Percentiles rank a stretch among this genome's conserved stretches.
phyloP scores from a whole-genome alignment of 179 eudicot genomes.

The Corrigiola litoralis region DNA sequence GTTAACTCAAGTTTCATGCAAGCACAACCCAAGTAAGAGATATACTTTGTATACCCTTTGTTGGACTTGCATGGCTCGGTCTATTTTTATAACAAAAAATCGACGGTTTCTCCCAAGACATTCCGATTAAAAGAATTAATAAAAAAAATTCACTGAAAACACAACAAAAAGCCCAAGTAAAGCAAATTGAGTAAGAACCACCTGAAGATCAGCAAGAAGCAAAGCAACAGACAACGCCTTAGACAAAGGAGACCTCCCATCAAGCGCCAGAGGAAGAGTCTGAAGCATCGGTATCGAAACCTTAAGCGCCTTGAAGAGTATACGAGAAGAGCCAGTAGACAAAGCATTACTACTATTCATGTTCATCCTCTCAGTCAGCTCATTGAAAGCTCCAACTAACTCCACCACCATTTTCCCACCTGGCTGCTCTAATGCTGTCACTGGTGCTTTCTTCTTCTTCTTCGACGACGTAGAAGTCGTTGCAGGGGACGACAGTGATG shows the following conservation, averaged over 20 bases:
- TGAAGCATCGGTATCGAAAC: conserved; percentile 65
- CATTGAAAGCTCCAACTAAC: conserved; percentile 76
- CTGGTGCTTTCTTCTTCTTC: neutral
- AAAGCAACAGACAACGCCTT: conserved; percentile 67
- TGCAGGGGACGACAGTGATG: neutral
- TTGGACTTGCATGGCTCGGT: no score
- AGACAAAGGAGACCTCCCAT: conserved; percentile 66
- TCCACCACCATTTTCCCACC: conserved; percentile 97
- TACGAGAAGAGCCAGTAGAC: conserved; percentile 51
- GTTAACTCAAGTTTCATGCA: no score
- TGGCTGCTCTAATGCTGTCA: conserved; percentile 50
- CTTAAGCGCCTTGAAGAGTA: conserved; percentile 73
- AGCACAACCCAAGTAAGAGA: no score
- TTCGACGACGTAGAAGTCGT: conserved; percentile 2
- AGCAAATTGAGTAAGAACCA: conserved; percentile 1
- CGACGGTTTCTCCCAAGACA: no score
- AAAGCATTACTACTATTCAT: conserved; percentile 12
- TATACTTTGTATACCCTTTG: no score
- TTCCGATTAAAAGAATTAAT: neutral
- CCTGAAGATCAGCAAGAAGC: conserved; percentile 94
- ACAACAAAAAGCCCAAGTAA: neutral
- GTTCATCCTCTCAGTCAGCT: conserved; percentile 67
- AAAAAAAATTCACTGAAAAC: neutral
- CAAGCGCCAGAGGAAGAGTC: conserved; percentile 45
- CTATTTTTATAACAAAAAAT: no score